These are phyloP conservation scores for Helotiales sp. DNA, from an alignment of 2,329 filamentous ascomycete genomes.

Conservation along the genomic window DNA sequence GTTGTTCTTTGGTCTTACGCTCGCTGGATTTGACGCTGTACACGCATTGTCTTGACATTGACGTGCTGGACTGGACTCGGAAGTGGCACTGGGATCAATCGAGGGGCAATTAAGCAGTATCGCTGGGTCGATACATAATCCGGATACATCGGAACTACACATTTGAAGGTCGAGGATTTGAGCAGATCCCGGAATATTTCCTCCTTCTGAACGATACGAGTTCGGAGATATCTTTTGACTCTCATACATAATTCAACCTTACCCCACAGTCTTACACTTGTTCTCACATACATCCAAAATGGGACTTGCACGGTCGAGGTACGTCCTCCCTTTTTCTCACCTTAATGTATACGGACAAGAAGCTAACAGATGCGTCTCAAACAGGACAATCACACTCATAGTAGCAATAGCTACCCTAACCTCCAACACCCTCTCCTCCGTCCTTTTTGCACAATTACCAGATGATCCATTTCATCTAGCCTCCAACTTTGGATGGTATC, in stretches of 20 bases:
- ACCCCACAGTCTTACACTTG: background rate
- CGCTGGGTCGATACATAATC: background rate
- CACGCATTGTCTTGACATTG: no score
- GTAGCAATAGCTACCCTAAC: conserved; percentile 32
- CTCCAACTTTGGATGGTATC: conserved; percentile 38
- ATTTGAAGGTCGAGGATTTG: background rate
- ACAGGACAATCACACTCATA: conserved; percentile 30
- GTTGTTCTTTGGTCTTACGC: no score
- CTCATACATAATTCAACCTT: background rate
- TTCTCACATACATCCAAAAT: conserved; percentile 1
- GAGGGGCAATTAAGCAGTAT: no score
- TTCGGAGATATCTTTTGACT: background rate
- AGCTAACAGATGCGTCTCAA: background rate
- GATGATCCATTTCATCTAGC: conserved; percentile 36
- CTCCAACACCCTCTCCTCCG: conserved; percentile 31
- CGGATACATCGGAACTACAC: background rate
- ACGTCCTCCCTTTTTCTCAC: background rate
- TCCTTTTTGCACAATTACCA: conserved; percentile 34
- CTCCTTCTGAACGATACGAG: background rate
- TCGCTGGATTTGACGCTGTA: no score
- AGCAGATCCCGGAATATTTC: background rate
- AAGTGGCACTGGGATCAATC: no score
- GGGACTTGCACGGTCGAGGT: conserved; percentile 17
- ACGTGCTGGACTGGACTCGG: background rate
- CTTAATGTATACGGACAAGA: background rate